phyloP scores from a whole-genome alignment of 371 early-diverging fungal species.

The Mucor sp. region DNA sequence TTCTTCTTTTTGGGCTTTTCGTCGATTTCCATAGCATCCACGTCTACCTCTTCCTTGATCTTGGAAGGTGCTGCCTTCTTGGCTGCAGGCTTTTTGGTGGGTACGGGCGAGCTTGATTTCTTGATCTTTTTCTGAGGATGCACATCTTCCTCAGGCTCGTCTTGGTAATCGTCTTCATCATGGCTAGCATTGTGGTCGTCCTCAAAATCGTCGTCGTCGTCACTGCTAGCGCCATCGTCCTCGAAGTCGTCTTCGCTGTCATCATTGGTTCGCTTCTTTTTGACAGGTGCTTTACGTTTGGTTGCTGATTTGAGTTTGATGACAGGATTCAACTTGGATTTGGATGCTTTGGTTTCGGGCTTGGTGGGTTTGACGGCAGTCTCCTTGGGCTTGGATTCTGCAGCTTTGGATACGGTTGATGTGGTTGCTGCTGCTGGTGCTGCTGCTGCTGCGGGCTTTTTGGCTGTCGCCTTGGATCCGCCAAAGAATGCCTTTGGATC shows the following conservation, averaged over 20 bases:
- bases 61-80: not conserved
- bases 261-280: not conserved
- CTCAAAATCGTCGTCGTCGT: not conserved
- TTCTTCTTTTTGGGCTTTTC: constrained; percentile 17
- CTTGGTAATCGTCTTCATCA: constrained; percentile 21
- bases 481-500: constrained; percentile 14
- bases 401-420: not conserved
- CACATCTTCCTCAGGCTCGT: constrained; percentile 8
- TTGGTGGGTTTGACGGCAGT: not conserved
- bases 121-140: constrained; percentile 10
- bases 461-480: not conserved
- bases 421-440: not conserved
- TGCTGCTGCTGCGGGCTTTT: not conserved
- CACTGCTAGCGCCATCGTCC: constrained; percentile 9
- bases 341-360: not conserved
- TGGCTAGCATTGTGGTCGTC: constrained; percentile 18
- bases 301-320: not conserved
- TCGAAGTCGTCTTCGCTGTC: not conserved
- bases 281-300: not conserved
- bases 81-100: not conserved
- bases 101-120: constrained; percentile 28
- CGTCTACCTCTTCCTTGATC: constrained; percentile 11
- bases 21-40: not conserved
- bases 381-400: not conserved
- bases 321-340: not conserved